A percentile compares a stretch with the other conserved stretches of the same genome.
These are phyloP conservation scores for Neurospora sp. DNA, from an alignment of 495 filamentous ascomycete genomes.

Conservation along the genomic window DNA sequence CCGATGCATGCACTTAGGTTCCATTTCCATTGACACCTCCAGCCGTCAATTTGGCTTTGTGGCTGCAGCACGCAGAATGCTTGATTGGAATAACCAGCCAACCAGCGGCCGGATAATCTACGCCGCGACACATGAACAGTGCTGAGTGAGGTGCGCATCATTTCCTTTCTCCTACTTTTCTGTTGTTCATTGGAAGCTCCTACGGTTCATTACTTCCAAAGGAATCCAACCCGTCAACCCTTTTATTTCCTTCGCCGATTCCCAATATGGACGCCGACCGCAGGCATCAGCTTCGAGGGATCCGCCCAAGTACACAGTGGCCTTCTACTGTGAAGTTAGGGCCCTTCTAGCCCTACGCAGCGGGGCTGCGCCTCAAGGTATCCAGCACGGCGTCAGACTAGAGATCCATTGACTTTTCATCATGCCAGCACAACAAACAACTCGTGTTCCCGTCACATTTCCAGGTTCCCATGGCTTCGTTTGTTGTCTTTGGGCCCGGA, in stretches of 20 bases:
- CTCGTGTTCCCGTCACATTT: not conserved
- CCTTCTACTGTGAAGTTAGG: not conserved
- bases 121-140: not conserved
- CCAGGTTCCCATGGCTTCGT: not conserved
- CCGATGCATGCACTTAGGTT: not conserved
- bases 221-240: not conserved
- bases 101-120: not conserved
- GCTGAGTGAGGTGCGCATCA: not conserved
- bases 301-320: not conserved
- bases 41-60: not conserved
- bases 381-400: not conserved
- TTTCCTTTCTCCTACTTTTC: not conserved
- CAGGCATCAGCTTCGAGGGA: not conserved
- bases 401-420: not conserved
- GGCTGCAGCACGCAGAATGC: not conserved
- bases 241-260: not conserved
- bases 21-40: not conserved
- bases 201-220: not conserved
- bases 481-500: not conserved
- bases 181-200: not conserved
- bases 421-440: not conserved
- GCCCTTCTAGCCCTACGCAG: not conserved
- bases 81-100: not conserved
- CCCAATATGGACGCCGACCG: not conserved
- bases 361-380: not conserved